Evolutionary conservation across 2,329 filamentous ascomycete genomes (phyloP).

Genomic region (Curvularia spicifera): DNA sequence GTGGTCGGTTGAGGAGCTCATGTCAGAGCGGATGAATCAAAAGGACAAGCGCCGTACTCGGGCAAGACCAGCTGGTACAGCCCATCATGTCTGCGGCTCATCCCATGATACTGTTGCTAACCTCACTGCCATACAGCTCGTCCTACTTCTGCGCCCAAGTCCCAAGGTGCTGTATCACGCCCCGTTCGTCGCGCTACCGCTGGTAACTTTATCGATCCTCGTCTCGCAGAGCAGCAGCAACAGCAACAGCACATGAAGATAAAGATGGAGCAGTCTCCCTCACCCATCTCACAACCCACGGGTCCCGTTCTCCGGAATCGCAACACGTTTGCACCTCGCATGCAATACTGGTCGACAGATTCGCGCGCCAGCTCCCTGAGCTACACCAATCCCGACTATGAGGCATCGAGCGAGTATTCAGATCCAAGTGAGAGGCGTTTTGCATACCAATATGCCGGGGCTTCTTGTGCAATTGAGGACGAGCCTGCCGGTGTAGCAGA

Average conservation of each 20-base stretch:
- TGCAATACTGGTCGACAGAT: conserved; percentile 49
- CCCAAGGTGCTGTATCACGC: conserved; percentile 37
- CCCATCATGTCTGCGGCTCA: conserved; percentile 14
- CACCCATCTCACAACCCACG: conserved; percentile 33
- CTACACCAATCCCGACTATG: conserved; percentile 48
- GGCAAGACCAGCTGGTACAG: conserved; percentile 41
- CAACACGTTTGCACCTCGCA: conserved; percentile 41
- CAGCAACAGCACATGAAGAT: conserved; percentile 38
- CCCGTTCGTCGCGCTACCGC: conserved; percentile 33
- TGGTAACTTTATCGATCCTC: conserved; percentile 44
- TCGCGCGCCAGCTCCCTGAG: conserved; percentile 47
- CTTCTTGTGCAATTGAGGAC: conserved; percentile 44
- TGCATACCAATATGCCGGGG: conserved; percentile 32
- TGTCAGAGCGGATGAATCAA: conserved; percentile 77
- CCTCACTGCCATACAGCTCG: conserved; percentile 30
- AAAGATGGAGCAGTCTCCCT: conserved; percentile 44
- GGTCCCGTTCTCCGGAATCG: conserved; percentile 43
- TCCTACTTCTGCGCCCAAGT: conserved; percentile 26
- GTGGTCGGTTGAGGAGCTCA: conserved; percentile 72
- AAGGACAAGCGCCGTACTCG: conserved; percentile 72
- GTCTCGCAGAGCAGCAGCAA: conserved; percentile 44
- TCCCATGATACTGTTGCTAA: conserved; percentile 26
- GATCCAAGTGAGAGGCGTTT: conserved; percentile 38
- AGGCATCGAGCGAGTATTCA: conserved; percentile 48
- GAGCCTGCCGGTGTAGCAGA: conserved; percentile 33